These are phyloP conservation scores for Dillenia suffruticosa DNA, from an alignment of 164 flowering plant genomes.

Conservation along the genomic window DNA sequence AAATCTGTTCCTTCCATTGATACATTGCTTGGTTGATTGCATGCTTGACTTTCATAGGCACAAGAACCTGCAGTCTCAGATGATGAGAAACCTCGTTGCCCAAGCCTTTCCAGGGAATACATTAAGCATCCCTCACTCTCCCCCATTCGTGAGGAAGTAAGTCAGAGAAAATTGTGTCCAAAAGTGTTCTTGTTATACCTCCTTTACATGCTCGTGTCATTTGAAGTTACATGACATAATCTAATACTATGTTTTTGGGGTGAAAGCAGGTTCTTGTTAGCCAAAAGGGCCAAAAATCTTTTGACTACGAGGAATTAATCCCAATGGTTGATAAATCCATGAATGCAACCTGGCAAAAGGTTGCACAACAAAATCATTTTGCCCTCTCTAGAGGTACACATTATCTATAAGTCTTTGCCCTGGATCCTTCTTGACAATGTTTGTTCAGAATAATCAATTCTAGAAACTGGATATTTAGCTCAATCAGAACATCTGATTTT, in stretches of 20 bases:
- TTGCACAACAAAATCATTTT: not conserved
- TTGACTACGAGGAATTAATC: constrained; percentile 19
- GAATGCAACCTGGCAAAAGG: constrained; percentile 40
- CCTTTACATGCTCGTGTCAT: too few relatives aligned
- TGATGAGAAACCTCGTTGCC: constrained; percentile 13
- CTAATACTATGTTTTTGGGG: not conserved
- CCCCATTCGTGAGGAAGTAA: constrained; percentile 64
- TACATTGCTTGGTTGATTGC: constrained; percentile 7
- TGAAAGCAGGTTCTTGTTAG: constrained; percentile 21
- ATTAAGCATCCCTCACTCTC: constrained; percentile 28
- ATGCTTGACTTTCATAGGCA: constrained; percentile 7
- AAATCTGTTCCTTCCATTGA: too few relatives aligned
- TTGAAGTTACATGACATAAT: too few relatives aligned
- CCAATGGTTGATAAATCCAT: constrained; percentile 63
- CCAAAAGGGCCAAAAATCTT: constrained; percentile 10
- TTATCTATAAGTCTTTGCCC: too few relatives aligned
- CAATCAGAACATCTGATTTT: too few relatives aligned
- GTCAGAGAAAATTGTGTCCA: constrained; percentile 4
- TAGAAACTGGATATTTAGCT: too few relatives aligned
- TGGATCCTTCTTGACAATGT: too few relatives aligned
- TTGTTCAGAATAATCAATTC: too few relatives aligned
- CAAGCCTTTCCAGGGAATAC: constrained; percentile 13
- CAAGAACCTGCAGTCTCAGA: constrained; percentile 13
- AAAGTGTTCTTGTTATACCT: too few relatives aligned
- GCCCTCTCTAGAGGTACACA: constrained; percentile 29